Evolutionary conservation across 306 rosid species (phyloP).

Genomic region (Lupinus albus): DNA sequence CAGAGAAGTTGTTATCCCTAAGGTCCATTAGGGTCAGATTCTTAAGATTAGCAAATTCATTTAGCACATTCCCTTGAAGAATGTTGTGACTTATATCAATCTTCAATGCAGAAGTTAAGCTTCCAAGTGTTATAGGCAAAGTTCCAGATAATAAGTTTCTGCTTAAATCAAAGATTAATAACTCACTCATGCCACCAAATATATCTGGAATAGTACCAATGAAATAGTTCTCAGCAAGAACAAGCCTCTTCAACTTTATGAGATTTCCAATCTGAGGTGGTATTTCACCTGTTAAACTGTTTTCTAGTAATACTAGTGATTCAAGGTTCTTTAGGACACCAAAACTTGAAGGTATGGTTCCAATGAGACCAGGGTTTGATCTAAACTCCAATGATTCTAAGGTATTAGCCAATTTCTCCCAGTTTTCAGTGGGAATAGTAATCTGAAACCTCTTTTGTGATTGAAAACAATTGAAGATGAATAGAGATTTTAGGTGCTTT

Average conservation of each 20-base stretch:
- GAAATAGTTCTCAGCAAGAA: slow-evolving; percentile 62
- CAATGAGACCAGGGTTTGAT: slow-evolving; percentile 69
- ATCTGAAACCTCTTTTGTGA: slow-evolving; percentile 50
- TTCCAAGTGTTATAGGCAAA: slow-evolving; percentile 61
- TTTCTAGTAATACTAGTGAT: slow-evolving; percentile 69
- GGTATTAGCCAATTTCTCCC: slow-evolving; percentile 67
- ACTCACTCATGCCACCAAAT: slow-evolving; percentile 52
- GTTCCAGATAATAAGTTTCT: slow-evolving; percentile 72
- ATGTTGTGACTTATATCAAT: slow-evolving; percentile 75
- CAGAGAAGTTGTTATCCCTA: slow-evolving; percentile 67
- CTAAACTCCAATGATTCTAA: slow-evolving; percentile 80
- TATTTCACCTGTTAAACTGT: slow-evolving; percentile 64
- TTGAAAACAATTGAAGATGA: slow-evolving; percentile 74
- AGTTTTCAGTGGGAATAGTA: slow-evolving; percentile 56
- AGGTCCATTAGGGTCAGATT: slow-evolving; percentile 80
- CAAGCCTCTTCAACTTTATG: slow-evolving; percentile 61
- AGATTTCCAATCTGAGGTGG: slow-evolving; percentile 64
- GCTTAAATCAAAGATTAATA: slow-evolving; percentile 76
- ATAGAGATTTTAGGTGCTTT: slow-evolving; percentile 63
- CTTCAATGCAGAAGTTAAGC: slow-evolving; percentile 68
- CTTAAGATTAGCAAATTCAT: slow-evolving; percentile 52
- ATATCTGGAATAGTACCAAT: slow-evolving; percentile 59
- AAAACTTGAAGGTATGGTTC: slow-evolving; percentile 59
- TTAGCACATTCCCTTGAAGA: slow-evolving; percentile 57
- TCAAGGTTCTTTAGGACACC: slow-evolving; percentile 68